Base-by-base conservation (phyloP, 805 yeast genomes). In the Candida koratica region DNA sequence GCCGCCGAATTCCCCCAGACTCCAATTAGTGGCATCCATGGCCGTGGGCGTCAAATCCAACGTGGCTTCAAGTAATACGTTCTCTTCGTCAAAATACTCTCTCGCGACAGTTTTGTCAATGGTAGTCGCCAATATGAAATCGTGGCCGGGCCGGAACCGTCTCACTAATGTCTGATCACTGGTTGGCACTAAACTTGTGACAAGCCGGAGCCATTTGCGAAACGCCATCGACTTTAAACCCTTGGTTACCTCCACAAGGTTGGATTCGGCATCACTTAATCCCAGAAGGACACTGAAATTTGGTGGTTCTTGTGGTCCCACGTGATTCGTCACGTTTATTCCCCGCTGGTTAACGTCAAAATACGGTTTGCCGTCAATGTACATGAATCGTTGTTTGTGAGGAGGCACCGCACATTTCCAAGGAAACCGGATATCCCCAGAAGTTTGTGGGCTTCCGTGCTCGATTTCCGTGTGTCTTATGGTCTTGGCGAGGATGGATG, bases 361-460 rank as follows among this genome's bases (percentile, higher is more conserved):
- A 4, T 56, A 55, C 6, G 49, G 41, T 38, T 65, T 63, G 3
- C 90, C 90, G 53, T 86, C 95, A 20, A 89, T 69, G 54, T 87
- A 90, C 67, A 87, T 57, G 53, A 71, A 93, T 43, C 96, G 67
- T 63, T 88, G 89, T 55, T 93, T 87, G 53, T 90, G 97, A 6
- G 97, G 93, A 6, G 98, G 97, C 32, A 83, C 75, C 1, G 97
- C 93, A 26, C 88, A 69, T 43, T 82, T 80, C 98, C 98, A 93
- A 6, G 96, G 96, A 32, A 57, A 65, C 7, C 53, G 36, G 1
- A 84, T 75, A 17, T 84, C 84, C 1, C 56, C 48, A 10, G 81
- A 69, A 1, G 51, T 58, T 23, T 61, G 60, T 4, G 96, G 95
- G 52, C 78, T 74, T 19, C 64, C 59, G 34, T 67, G 69, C 31